Evolutionary conservation across 2,329 filamentous ascomycete genomes (phyloP), one percentile per base, ranked within the genome.

Genomic region (Shiraia sp.): DNA sequence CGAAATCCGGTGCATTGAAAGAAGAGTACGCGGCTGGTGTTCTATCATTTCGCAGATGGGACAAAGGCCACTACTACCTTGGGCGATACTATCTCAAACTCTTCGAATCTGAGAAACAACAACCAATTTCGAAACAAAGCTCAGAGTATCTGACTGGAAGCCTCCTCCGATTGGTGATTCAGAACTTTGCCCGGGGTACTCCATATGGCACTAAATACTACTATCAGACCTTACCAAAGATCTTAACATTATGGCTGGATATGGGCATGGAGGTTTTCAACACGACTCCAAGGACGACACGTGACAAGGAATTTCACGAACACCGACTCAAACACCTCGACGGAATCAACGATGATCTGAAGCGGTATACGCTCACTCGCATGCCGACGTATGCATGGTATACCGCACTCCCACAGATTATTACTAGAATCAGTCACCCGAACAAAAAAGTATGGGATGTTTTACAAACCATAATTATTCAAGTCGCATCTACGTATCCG

Each of bases 41-140:
- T n/a, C 84, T 80, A 62, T 83, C 81, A 2, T 74, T 68, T 49
- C 72, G 76, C 4, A 82, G 82, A 36, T 99, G 92, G 91, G 93
- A 99, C 65, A 97, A 96, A 69, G 91, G 90, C 0, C 92, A 97
- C 65, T 99, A 97, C 67, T 96, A 96, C 66, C 80, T 99, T 8
- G 93, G 93, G 4, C 90, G 92, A 32, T 90, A 97, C 70, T 99
- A 99, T 78, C 95, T 96, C 67, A 99, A 96, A 69, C 80, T 97
- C 3, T 75, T 96, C 3, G 92, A 97, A 59, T 88, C 90, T 0
- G 90, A 97, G 66, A 91, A 90, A 68, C 75, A 80, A 2, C 80
- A 95, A 37, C 84, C 86, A 26, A 76, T 81, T 13, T 81, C 86
- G 19, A 90, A 91, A 50, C 90, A 96, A 42, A 70, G 65, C 22